phyloP scores from a whole-genome alignment of 2,329 filamentous ascomycete genomes.

The Aaosphaeria pasadenensis region DNA sequence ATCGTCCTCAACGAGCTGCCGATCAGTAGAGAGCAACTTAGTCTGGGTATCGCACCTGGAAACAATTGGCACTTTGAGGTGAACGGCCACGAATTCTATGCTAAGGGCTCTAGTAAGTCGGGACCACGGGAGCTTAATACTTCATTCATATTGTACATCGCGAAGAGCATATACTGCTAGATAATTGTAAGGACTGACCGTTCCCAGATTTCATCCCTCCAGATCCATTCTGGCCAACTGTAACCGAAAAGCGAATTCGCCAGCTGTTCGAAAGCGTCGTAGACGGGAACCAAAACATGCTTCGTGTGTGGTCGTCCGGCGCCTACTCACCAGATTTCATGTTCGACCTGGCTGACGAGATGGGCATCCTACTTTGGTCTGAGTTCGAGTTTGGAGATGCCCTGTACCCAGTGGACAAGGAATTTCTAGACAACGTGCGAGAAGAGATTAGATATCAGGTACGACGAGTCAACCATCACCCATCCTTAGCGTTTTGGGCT shows the following conservation, averaged over 20 bases:
- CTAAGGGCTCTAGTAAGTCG: conserved; percentile 53
- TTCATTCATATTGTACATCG: not conserved
- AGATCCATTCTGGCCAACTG: conserved; percentile 61
- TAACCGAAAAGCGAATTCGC: conserved; percentile 52
- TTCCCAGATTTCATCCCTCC: conserved; percentile 55
- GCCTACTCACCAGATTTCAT: conserved; percentile 61
- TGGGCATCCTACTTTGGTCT: conserved; percentile 60
- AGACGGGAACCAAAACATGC: conserved; percentile 62
- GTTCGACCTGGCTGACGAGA: conserved; percentile 58
- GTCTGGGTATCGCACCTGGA: conserved; percentile 54
- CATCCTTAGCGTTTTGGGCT: conserved; percentile 39
- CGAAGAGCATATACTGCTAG: too few relatives aligned
- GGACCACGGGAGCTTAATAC: not conserved
- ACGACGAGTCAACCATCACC: conserved; percentile 60
- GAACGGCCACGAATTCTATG: conserved; percentile 63
- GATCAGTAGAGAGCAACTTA: conserved; percentile 53
- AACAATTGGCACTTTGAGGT: conserved; percentile 65
- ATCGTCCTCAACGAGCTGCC: conserved; percentile 58
- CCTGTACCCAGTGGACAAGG: conserved; percentile 54
- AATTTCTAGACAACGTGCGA: conserved; percentile 55
- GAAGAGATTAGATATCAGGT: conserved; percentile 60
- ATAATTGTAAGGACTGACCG: not conserved
- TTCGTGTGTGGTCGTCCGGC: conserved; percentile 61
- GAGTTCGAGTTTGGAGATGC: conserved; percentile 63
- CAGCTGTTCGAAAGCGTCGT: conserved; percentile 55